phyloP scores from a whole-genome alignment of 257 asterid species.

The Nicotiana otophora region DNA sequence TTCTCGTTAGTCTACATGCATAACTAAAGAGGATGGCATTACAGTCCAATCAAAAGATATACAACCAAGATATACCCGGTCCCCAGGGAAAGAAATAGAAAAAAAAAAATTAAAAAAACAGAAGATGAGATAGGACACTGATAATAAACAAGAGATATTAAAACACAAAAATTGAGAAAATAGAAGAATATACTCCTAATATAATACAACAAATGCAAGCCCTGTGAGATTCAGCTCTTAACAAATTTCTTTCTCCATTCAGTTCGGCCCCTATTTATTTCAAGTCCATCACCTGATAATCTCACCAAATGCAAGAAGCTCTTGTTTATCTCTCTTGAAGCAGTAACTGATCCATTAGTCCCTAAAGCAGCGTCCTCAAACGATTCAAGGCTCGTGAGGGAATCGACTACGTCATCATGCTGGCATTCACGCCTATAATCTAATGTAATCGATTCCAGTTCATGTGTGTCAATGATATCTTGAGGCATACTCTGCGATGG shows the following conservation, averaged over 20 bases:
- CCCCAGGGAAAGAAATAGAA: not conserved
- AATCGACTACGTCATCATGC: conserved; percentile 78
- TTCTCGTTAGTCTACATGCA: too few relatives aligned
- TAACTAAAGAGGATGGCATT: too few relatives aligned
- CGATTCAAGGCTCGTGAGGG: conserved; percentile 68
- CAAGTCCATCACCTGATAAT: conserved; percentile 57
- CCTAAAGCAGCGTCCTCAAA: conserved; percentile 26
- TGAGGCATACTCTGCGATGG: conserved; percentile 80
- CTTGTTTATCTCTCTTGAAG: conserved; percentile 26
- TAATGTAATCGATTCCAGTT: conserved; percentile 73
- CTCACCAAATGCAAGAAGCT: conserved; percentile 58
- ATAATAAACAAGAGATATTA: too few relatives aligned
- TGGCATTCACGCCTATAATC: conserved; percentile 96
- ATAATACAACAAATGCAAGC: not conserved
- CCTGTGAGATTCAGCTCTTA: conserved; percentile 30
- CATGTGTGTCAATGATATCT: conserved; percentile 69
- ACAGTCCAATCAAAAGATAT: too few relatives aligned
- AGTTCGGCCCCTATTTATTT: conserved; percentile 84
- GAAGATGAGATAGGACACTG: too few relatives aligned
- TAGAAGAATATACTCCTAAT: not conserved
- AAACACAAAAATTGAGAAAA: not conserved
- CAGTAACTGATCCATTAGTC: conserved; percentile 47
- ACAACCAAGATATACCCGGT: not conserved
- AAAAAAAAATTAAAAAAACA: too few relatives aligned
- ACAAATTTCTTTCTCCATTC: conserved; percentile 80